Evolutionary conservation across 1,284 basidiomycete genomes (phyloP).

Genomic region (Grifola frondosa): DNA sequence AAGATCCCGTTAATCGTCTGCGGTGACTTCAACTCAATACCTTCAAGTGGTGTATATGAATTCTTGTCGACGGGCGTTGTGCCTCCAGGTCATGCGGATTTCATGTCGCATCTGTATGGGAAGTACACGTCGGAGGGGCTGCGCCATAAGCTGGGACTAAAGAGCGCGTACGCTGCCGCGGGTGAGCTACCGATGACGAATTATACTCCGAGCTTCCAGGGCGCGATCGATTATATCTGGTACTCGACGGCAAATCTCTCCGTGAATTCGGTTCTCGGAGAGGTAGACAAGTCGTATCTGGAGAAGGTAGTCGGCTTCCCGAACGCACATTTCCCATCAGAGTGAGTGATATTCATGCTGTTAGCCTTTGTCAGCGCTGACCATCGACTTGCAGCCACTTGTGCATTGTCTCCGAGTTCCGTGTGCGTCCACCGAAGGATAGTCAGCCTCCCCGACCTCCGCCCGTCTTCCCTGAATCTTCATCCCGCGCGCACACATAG

Average conservation of each 20-base stretch:
- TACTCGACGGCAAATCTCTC: constrained; percentile 78
- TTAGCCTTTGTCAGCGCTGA: constrained; percentile 16
- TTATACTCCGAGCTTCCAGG: constrained; percentile 83
- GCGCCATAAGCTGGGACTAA: constrained; percentile 77
- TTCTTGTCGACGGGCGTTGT: constrained; percentile 78
- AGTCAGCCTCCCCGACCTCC: constrained; percentile 36
- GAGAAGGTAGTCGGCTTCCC: constrained; percentile 96
- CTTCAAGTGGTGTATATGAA: constrained; percentile 89
- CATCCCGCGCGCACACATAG: constrained; percentile 30
- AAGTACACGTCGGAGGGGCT: constrained; percentile 91
- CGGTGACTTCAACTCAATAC: constrained; percentile 94
- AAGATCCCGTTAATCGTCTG: constrained; percentile 93
- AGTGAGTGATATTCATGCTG: constrained; percentile 50
- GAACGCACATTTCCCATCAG: constrained; percentile 93
- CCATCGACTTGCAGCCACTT: no score
- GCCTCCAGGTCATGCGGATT: constrained; percentile 84
- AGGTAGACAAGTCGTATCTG: constrained; percentile 85
- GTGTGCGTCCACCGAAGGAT: constrained; percentile 67
- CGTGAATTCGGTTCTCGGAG: constrained; percentile 87
- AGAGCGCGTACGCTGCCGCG: constrained; percentile 75
- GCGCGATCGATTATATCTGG: constrained; percentile 93
- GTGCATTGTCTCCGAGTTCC: constrained; percentile 68
- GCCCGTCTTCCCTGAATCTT: constrained; percentile 36
- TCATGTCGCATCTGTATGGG: constrained; percentile 91
- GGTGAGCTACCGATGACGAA: constrained; percentile 87